phyloP scores from a whole-genome alignment of 805 yeast species.

The Yamadazyma takamatsuzukensis region DNA sequence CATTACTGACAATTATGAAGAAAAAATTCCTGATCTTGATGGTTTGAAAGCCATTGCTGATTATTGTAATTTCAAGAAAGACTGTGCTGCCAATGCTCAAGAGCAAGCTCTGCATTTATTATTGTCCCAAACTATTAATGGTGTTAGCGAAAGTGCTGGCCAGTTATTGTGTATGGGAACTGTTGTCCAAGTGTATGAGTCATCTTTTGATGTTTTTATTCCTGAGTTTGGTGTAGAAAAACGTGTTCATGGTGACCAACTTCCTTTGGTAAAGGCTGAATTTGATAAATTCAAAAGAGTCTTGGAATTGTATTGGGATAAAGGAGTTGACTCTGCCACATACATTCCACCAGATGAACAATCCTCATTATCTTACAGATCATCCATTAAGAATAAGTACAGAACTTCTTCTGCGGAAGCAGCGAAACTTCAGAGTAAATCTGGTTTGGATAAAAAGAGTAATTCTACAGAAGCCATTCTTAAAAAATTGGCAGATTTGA shows the following conservation, averaged over 20 bases:
- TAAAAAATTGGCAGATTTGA: slow-evolving; percentile 47
- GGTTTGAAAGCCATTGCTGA: slow-evolving; percentile 79
- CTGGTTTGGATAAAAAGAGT: slow-evolving; percentile 23
- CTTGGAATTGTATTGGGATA: slow-evolving; percentile 88
- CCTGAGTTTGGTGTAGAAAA: slow-evolving; percentile 95
- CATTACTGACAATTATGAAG: slow-evolving; percentile 40
- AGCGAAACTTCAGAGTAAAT: slow-evolving; percentile 52
- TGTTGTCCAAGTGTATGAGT: slow-evolving; percentile 89
- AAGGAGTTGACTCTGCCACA: slow-evolving; percentile 87
- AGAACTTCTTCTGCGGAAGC: slow-evolving; percentile 70
- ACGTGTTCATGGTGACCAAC: slow-evolving; percentile 95
- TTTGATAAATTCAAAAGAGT: slow-evolving; percentile 66
- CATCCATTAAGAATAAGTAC: slow-evolving; percentile 73
- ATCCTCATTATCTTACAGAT: slow-evolving; percentile 70
- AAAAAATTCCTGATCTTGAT: slow-evolving; percentile 50
- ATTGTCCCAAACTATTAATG: slow-evolving; percentile 78
- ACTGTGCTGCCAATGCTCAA: slow-evolving; percentile 89
- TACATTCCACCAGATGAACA: slow-evolving; percentile 88
- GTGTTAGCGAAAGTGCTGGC: slow-evolving; percentile 67
- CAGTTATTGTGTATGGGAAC: slow-evolving; percentile 82
- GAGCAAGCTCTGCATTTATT: slow-evolving; percentile 90
- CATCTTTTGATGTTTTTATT: slow-evolving; percentile 88
- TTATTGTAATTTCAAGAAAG: slow-evolving; percentile 92
- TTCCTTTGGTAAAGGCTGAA: slow-evolving; percentile 90
- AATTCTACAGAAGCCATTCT: slow-evolving; percentile 40